These are phyloP conservation scores for Lonicera japonica DNA, from an alignment of 129 eudicot genomes.

Conservation along the genomic window DNA sequence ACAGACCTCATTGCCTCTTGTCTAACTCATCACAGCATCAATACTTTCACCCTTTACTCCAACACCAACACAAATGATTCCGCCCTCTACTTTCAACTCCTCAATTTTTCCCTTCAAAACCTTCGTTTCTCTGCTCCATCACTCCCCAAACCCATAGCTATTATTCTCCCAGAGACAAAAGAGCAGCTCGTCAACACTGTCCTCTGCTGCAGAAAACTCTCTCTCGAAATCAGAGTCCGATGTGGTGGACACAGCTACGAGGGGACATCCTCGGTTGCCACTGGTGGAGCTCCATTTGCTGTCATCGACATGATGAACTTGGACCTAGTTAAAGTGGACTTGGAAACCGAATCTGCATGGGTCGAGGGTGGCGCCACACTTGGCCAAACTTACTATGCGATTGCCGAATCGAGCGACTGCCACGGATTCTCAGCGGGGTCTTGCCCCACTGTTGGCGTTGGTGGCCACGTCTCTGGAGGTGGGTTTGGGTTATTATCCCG, in stretches of 20 bases:
- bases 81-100: conserved; percentile 31
- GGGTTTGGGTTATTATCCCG: conserved; percentile 72
- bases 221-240: conserved; percentile 48
- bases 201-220: conserved; percentile 29
- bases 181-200: conserved; percentile 40
- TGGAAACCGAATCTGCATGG: conserved; percentile 49
- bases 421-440: conserved; percentile 79
- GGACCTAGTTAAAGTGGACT: conserved; percentile 42
- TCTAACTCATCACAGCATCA: conserved; percentile 35
- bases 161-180: conserved; percentile 54
- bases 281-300: conserved; percentile 37
- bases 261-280: conserved; percentile 48
- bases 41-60: conserved; percentile 43
- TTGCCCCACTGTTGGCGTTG: conserved; percentile 73
- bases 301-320: conserved; percentile 66
- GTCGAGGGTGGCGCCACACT: conserved; percentile 86
- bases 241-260: conserved; percentile 86
- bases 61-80: conserved; percentile 19
- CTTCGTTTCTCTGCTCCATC: conserved; percentile 35
- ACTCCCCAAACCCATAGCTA: conserved; percentile 57
- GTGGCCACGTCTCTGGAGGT: conserved; percentile 82
- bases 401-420: conserved; percentile 33
- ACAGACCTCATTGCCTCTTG: conserved; percentile 23
- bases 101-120: conserved; percentile 62
- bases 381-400: conserved; percentile 52